A percentile compares a stretch with the other conserved stretches of the same genome.
Evolutionary conservation across 2,329 filamentous ascomycete species (phyloP).

Genomic region (Alternaria rosae): DNA sequence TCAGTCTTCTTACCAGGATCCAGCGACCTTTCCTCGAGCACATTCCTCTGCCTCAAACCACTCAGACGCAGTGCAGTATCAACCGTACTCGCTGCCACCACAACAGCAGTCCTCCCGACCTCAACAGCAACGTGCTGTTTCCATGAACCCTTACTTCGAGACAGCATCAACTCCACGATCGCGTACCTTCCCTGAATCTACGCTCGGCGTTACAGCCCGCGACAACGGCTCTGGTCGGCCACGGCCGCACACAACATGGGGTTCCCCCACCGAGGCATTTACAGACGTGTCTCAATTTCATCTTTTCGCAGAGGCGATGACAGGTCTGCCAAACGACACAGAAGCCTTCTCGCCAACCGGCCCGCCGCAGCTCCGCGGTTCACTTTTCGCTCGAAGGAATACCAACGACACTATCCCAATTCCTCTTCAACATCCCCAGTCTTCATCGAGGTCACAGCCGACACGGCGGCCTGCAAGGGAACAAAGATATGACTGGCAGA

Average conservation of each 20-base stretch:
- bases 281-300: constrained; percentile 47
- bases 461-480: constrained; percentile 12
- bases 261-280: constrained; percentile 47
- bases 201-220: constrained; percentile 26
- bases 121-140: constrained; percentile 23
- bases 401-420: constrained; percentile 38
- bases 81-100: constrained; percentile 19
- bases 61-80: constrained; percentile 21
- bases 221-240: constrained; percentile 27
- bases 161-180: constrained; percentile 27
- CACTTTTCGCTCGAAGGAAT: constrained; percentile 41
- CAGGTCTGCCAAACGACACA: constrained; percentile 40
- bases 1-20: constrained; percentile 16
- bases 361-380: constrained; percentile 42
- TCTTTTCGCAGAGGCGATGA: constrained; percentile 51
- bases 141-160: constrained; percentile 31
- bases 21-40: constrained; percentile 25
- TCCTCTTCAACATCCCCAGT: constrained; percentile 26
- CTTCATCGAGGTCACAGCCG: constrained; percentile 17
- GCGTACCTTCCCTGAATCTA: constrained; percentile 40
- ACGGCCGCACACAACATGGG: constrained; percentile 42
- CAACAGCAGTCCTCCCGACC: constrained; percentile 2
- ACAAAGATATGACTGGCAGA: constrained; percentile 35
- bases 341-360: constrained; percentile 43
- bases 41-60: constrained; percentile 33